Base-by-base conservation (phyloP, 2,329 filamentous ascomycete genomes). In the Aspergillus udagawae region DNA sequence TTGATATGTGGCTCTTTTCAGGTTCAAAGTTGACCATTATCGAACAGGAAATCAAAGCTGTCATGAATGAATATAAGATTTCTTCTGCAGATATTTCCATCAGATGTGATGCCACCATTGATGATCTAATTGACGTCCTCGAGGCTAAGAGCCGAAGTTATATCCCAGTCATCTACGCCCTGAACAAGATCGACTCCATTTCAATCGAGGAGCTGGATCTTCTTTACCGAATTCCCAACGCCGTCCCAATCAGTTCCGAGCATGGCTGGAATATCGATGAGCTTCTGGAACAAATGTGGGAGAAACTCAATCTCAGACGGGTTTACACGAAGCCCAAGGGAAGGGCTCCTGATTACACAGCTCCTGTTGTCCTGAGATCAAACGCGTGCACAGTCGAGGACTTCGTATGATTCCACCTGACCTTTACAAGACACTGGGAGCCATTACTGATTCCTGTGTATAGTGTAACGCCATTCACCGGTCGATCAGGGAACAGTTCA, bases 281-380 rank as follows among this genome's bases (percentile, higher is more conserved):
- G 80, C 80, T 99, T 63, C 84, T 99, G 80, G 94, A 97, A 79
- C 86, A 89, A 74, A 97, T 97, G 94, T 97, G 94, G 94, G 92
- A 97, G 56, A 96, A 96, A 77, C 84, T 99, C 67, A 91, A 89
- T 70, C 83, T 99, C 59, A 87, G 91, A 67, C 86, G 94, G 67
- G 89, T 99, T 49, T 99, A 99, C 79, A 99, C 94, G 57, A 99
- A 99, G 79, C 94, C 94, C 60, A 97, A 99, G 81, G 94, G 94
- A 61, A 91, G 88, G 74, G 82, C 91, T 76, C 94, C 94, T 17
- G 94, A 99, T 76, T 99, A 99, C 78, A 86, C 87, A 57, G 81
- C 89, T 53, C 94, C 94, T 52, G 94, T 99, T 41, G 94, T 99
- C 67, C 81, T 99, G 64, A 87, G 90, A 68, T 84, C 89, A 63